A percentile compares a stretch with the other conserved stretches of the same genome.
phyloP scores from a whole-genome alignment of 169 alveolate species.

The Pseudocohnilembus persalinus region DNA sequence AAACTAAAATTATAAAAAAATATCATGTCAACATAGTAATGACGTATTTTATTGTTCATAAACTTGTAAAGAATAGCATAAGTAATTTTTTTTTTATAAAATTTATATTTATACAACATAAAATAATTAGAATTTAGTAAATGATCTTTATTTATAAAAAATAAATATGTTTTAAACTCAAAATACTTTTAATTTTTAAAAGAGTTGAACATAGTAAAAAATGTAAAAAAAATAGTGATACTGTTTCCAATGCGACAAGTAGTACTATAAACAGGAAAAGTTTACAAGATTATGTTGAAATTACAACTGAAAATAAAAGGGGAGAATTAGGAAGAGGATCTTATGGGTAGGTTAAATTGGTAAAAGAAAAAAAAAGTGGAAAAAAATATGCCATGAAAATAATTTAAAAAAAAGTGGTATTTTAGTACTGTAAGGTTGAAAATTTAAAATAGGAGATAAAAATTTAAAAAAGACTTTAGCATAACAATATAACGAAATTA shows the following conservation, averaged over 20 bases:
- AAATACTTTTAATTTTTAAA: no score
- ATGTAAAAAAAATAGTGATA: not conserved
- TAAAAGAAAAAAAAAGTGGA: slow-evolving; percentile 26
- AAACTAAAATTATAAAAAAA: no score
- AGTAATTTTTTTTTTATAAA: not conserved
- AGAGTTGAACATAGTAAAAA: not conserved
- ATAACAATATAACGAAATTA: slow-evolving; percentile 67
- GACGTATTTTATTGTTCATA: not conserved
- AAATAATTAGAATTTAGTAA: no score
- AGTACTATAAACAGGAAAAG: not conserved
- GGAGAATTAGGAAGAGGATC: slow-evolving; percentile 31
- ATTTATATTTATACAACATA: no score
- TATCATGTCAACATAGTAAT: not conserved
- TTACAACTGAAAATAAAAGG: slow-evolving; percentile 21
- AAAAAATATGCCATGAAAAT: slow-evolving; percentile 38
- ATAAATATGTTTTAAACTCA: no score
- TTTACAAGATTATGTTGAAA: slow-evolving; percentile 22
- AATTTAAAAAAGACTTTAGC: slow-evolving; percentile 77
- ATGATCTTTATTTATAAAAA: not conserved
- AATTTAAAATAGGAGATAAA: slow-evolving; percentile 81
- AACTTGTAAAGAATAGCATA: not conserved
- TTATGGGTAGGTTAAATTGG: slow-evolving; percentile 41
- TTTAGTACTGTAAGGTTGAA: slow-evolving; percentile 38
- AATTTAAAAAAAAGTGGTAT: slow-evolving; percentile 46
- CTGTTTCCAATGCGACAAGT: not conserved